These are phyloP conservation scores for Annulohypoxylon maeteangense DNA, from an alignment of 495 filamentous ascomycete species.

Conservation along the genomic window DNA sequence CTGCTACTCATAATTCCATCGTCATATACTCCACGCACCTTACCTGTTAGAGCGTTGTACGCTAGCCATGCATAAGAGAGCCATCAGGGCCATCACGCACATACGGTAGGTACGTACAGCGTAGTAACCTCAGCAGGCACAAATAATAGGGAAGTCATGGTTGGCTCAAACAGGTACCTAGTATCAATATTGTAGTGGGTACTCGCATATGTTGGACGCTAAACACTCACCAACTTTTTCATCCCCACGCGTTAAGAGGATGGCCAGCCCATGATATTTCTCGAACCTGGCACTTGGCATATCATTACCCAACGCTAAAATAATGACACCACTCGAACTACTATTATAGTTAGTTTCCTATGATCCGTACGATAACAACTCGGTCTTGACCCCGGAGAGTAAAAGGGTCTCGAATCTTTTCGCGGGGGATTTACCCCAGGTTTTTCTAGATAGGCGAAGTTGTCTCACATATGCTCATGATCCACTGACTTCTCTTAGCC, in stretches of 20 bases:
- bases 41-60: constrained; percentile 30
- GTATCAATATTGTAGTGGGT: constrained; percentile 27
- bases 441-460: constrained; percentile 40
- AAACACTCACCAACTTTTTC: constrained; percentile 14
- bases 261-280: constrained; percentile 6
- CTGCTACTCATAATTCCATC: constrained; percentile 22
- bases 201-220: constrained; percentile 14
- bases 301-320: constrained; percentile 25
- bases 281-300: constrained; percentile 30
- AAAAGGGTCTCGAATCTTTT: constrained; percentile 23
- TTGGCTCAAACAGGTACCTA: constrained; percentile 20
- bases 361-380: constrained; percentile 3
- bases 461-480: constrained; percentile 11
- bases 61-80: constrained; percentile 30
- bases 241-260: not conserved
- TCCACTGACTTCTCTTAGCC: constrained; percentile 30
- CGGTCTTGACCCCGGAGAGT: constrained; percentile 10
- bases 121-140: constrained; percentile 1
- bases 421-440: constrained; percentile 36
- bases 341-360: constrained; percentile 29
- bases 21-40: constrained; percentile 32
- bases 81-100: constrained; percentile 29
- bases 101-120: not conserved
- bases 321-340: constrained; percentile 28
- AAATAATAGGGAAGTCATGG: constrained; percentile 13